A percentile compares a stretch with the other conserved stretches of the same genome.
phyloP scores from a whole-genome alignment of 2,329 filamentous ascomycete species.

The Colletotrichum chlorophyti region DNA sequence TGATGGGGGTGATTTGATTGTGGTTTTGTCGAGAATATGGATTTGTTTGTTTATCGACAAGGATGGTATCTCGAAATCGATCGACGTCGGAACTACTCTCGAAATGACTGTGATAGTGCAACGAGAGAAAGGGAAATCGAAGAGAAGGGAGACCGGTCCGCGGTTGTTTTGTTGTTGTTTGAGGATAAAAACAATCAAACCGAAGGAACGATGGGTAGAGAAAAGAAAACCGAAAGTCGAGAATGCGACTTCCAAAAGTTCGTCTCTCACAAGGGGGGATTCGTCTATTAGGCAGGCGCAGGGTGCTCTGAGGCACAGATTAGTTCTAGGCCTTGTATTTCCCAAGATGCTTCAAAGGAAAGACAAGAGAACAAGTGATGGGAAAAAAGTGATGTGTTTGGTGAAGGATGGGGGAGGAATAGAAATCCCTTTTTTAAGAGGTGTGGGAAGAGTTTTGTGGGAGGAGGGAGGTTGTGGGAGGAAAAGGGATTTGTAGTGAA shows the following conservation, averaged over 20 bases:
- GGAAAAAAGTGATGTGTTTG: constrained; percentile 29
- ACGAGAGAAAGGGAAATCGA: constrained; percentile 16
- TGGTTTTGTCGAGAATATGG: constrained; percentile 17
- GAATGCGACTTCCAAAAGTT: constrained; percentile 32
- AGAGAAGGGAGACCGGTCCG: constrained; percentile 31
- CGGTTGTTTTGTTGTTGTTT: constrained; percentile 9
- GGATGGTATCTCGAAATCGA: constrained; percentile 20
- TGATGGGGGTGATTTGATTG: constrained; percentile 53
- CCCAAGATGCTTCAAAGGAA: constrained; percentile 55
- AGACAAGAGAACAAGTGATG: constrained; percentile 46
- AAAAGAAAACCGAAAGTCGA: constrained; percentile 38
- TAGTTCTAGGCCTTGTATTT: constrained; percentile 33
- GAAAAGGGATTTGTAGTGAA: constrained; percentile 34
- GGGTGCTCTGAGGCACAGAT: constrained; percentile 30
- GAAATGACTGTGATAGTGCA: constrained; percentile 32
- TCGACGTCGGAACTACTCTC: constrained; percentile 35
- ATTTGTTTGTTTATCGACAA: constrained; percentile 5
- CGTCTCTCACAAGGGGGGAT: constrained; percentile 35
- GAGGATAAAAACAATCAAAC: constrained; percentile 27
- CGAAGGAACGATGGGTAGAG: constrained; percentile 27
- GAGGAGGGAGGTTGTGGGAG: constrained; percentile 31
- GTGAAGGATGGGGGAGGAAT: constrained; percentile 33
- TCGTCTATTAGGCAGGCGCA: constrained; percentile 37
- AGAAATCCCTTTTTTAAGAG: constrained; percentile 38
- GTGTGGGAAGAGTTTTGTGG: constrained; percentile 33